phyloP scores from a whole-genome alignment of 306 rosid species.

The Glycyrrhiza uralensis region DNA sequence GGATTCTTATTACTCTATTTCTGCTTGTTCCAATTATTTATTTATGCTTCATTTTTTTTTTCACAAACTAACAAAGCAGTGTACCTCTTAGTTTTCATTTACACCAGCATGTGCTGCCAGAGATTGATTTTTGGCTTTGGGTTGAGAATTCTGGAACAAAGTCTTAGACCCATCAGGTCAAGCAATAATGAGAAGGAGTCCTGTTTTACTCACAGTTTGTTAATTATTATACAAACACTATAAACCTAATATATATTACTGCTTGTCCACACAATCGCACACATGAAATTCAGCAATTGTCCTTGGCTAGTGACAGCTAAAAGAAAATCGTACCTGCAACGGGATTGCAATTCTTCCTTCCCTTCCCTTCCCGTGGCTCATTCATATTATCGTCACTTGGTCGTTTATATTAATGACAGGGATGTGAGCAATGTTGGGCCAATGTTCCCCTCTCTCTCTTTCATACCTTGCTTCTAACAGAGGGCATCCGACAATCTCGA shows the following conservation, averaged over 20 bases:
- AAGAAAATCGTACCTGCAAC: not conserved
- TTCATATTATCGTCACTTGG: not conserved
- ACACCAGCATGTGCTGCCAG: too few relatives aligned
- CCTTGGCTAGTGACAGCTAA: not conserved
- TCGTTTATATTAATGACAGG: not conserved
- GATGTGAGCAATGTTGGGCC: not conserved
- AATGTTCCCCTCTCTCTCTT: too few relatives aligned
- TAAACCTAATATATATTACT: not conserved
- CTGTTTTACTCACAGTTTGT: not conserved
- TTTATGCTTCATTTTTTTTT: not conserved
- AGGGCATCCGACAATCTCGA: not conserved
- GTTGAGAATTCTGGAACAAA: not conserved
- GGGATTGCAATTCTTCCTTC: not conserved
- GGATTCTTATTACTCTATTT: not conserved
- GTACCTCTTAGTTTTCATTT: not conserved
- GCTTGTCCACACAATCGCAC: not conserved
- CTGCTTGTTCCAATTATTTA: not conserved
- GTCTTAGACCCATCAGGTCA: not conserved
- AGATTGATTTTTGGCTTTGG: not conserved
- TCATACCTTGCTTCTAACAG: too few relatives aligned
- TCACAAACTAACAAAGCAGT: not conserved
- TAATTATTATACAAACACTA: not conserved
- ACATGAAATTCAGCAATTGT: too few relatives aligned
- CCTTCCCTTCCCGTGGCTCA: not conserved
- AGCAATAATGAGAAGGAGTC: not conserved